Evolutionary conservation across 2,329 filamentous ascomycete genomes (phyloP), one percentile per base, ranked within the genome.

Genomic region (Xylaria sp.): DNA sequence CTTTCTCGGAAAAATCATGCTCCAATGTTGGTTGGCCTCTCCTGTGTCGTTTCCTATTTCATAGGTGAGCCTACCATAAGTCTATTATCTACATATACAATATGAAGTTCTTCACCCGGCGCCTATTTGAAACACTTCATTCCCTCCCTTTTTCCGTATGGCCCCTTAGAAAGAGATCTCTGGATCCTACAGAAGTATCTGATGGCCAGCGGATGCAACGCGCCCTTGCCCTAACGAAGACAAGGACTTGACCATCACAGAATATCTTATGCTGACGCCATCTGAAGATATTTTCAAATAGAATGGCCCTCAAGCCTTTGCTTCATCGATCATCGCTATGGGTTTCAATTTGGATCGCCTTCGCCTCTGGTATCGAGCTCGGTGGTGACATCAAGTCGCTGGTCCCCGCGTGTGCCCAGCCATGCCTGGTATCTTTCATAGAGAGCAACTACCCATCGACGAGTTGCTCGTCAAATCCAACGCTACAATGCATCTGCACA

Each of bases 401-500:
- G 8, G 64, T 70, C 18, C 69, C 69, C 16, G 43, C 46, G 11
- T 71, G 69, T 56, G 67, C 69, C 37, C 65, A 63, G 53, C 40
- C 56, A 39, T 92, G 89, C 68, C 78, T 91, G 62, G 65, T 78
- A 57, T 79, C 79, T 8, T 91, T 90, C 63, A 74, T 91, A 61
- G 68, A 71, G n/a, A 73, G 76, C 57, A 85, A 87, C 68, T 89
- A 83, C 65, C 76, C 77, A 34, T 63, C 68, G 18, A 71, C 69
- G 45, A 66, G 69, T 44, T 88, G 86, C 64, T 75, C 76, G 24
- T 66, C 71, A 29, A 72, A 72, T 13, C 76, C 79, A 9, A 77
- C 85, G 21, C 68, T 90, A 61, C 72, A 78, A 63, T 90, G 86
- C 61, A 76, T 91, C 6, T 92, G 89, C 69, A 78, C 79, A 37